Conservation (phyloP, 2,329 filamentous ascomycete species). For the Aspergillus brasiliensis region DNA sequence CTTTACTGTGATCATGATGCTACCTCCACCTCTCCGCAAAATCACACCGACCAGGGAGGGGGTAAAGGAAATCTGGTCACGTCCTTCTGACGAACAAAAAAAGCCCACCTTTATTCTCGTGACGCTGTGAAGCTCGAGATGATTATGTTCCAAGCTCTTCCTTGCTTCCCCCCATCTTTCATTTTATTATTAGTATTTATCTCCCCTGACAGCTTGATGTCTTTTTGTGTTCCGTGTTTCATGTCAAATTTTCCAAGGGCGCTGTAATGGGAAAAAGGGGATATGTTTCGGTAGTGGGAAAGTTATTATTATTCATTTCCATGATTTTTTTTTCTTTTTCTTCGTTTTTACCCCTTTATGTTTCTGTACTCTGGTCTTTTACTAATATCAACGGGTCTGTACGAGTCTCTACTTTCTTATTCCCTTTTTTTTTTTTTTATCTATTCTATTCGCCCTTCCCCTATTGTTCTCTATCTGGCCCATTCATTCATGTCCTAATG, state of each 20-base stretch:
- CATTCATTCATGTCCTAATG: background rate
- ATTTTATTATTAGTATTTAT: constrained; percentile 17
- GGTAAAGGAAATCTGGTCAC: constrained; percentile 2
- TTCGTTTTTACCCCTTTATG: constrained; percentile 1
- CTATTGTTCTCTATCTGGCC: background rate
- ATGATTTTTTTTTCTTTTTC: constrained; percentile 7
- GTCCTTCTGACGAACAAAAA: background rate
- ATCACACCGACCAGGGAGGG: background rate
- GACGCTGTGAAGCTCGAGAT: constrained; percentile 30
- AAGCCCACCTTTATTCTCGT: constrained; percentile 19
- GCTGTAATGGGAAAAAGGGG: constrained; percentile 45
- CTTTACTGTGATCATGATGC: constrained; percentile 19
- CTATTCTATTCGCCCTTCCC: background rate
- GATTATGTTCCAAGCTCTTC: constrained; percentile 20
- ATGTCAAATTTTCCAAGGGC: constrained; percentile 33
- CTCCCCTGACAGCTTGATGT: constrained; percentile 4
- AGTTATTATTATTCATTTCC: constrained; percentile 17
- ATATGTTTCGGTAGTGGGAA: constrained; percentile 38
- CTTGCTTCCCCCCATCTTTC: constrained; percentile 13
- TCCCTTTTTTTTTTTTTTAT: background rate
- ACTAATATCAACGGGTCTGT: constrained; percentile 12
- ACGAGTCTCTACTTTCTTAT: no score
- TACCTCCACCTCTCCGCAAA: background rate
- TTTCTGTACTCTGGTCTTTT: constrained; percentile 2
- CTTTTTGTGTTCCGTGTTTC: constrained; percentile 14